These are phyloP conservation scores for Sungouiella thailandica DNA, from an alignment of 805 yeast genomes.

Conservation along the genomic window DNA sequence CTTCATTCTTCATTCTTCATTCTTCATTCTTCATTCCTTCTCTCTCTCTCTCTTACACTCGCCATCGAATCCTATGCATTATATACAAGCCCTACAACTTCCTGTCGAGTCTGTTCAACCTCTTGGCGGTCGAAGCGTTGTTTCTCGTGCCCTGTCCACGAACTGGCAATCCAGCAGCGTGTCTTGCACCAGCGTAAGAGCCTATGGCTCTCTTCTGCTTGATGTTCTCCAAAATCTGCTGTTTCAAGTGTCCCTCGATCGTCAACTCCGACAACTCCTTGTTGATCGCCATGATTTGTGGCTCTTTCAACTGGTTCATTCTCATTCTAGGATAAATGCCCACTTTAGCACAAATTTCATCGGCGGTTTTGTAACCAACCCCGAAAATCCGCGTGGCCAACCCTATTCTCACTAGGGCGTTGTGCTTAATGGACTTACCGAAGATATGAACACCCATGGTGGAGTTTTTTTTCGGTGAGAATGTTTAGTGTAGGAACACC, in stretches of 20 bases:
- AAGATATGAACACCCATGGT: constrained; percentile 41
- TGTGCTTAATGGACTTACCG: constrained; percentile 41
- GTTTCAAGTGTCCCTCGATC: constrained; percentile 75
- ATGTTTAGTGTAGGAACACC: too few species aligned
- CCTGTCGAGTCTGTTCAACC: constrained; percentile 75
- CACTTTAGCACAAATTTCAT: constrained; percentile 73
- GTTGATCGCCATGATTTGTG: constrained; percentile 78
- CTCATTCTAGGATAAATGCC: constrained; percentile 93
- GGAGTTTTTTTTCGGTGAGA: constrained; percentile 1
- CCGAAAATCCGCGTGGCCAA: constrained; percentile 82
- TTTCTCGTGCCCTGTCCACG: constrained; percentile 88
- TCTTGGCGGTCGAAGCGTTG: constrained; percentile 86
- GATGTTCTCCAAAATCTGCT: constrained; percentile 73
- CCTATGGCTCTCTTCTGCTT: constrained; percentile 75
- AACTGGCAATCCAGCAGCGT: constrained; percentile 63
- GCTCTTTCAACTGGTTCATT: constrained; percentile 87
- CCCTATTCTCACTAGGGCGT: constrained; percentile 47
- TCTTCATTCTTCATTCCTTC: too few species aligned
- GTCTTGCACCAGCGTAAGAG: constrained; percentile 84
- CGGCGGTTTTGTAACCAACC: constrained; percentile 71
- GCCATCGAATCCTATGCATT: too few species aligned
- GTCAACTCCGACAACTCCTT: constrained; percentile 81
- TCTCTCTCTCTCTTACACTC: too few species aligned
- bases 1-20: too few species aligned
- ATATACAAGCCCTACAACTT: constrained; percentile 10